phyloP scores from a whole-genome alignment of 2,329 filamentous ascomycete species.

The Dendrostoma leiphaemia region DNA sequence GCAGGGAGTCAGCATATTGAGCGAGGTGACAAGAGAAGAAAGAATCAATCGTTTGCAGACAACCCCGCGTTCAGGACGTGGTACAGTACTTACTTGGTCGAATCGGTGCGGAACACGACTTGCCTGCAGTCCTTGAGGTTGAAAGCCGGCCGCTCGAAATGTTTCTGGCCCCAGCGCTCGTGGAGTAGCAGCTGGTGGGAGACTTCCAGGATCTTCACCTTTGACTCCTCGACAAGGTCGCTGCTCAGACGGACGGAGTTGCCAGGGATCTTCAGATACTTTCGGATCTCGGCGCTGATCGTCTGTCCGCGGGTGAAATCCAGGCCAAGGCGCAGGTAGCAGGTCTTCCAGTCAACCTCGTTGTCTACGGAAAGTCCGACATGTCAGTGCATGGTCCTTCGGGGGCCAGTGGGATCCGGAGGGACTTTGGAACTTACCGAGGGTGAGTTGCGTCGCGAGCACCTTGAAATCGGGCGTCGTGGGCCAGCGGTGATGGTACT shows the following conservation, averaged over 20 bases:
- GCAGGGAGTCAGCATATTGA: neutral
- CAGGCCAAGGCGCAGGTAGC: conserved; percentile 11
- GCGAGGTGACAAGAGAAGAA: too few species aligned
- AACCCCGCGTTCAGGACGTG: too few species aligned
- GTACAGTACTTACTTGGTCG: conserved; percentile 11
- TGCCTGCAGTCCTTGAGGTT: neutral
- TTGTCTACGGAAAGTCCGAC: neutral
- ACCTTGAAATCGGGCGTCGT: neutral
- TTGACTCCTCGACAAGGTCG: neutral
- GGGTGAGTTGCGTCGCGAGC: neutral
- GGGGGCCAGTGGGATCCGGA: neutral
- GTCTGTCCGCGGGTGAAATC: neutral
- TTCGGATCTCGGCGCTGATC: neutral
- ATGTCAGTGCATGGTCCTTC: neutral
- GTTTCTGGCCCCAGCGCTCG: neutral
- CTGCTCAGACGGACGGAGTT: conserved; percentile 8
- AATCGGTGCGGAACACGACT: neutral
- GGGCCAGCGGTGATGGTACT: neutral
- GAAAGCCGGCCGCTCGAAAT: conserved; percentile 3
- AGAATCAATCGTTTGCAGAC: too few species aligned
- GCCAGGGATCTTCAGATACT: conserved; percentile 9
- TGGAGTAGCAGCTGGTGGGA: conserved; percentile 9
- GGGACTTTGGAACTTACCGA: conserved; percentile 1
- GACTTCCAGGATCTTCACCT: conserved; percentile 1
- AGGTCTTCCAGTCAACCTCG: neutral